Percentiles rank a stretch among this genome's conserved stretches.
These are phyloP conservation scores for Suaeda aralocaspica DNA, from an alignment of 148 eudicot species.

Conservation along the genomic window DNA sequence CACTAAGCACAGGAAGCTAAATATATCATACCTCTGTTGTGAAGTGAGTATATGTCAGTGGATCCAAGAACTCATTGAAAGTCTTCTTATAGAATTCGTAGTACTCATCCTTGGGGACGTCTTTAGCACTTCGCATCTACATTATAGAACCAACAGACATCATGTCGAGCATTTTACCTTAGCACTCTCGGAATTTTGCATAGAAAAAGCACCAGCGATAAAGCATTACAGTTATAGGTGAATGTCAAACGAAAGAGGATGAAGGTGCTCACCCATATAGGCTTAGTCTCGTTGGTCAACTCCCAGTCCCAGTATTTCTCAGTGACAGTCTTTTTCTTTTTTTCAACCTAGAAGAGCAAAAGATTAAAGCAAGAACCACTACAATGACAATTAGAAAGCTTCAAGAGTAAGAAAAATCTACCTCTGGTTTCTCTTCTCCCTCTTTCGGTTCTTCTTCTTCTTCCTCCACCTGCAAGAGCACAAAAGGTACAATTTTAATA, in stretches of 20 bases:
- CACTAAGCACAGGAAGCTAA: background rate
- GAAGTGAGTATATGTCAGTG: constrained; percentile 81
- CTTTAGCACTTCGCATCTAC: constrained; percentile 91
- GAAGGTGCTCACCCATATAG: constrained; percentile 76
- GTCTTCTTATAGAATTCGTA: constrained; percentile 89
- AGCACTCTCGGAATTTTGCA: constrained; percentile 2
- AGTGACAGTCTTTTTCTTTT: constrained; percentile 74
- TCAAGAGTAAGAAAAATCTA: constrained; percentile 21
- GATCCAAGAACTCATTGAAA: constrained; percentile 92
- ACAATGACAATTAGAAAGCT: background rate
- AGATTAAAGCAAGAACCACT: background rate
- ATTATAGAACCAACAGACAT: constrained; percentile 6
- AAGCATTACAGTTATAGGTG: background rate
- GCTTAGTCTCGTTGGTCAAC: constrained; percentile 88
- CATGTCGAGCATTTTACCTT: constrained; percentile 3
- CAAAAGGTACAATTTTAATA: too few relatives aligned
- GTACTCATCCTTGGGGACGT: constrained; percentile 82
- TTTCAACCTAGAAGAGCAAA: constrained; percentile 53
- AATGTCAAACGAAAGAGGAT: background rate
- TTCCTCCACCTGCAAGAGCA: constrained; percentile 71
- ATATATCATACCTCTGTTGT: constrained; percentile 71
- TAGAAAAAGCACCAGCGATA: background rate
- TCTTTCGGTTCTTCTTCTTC: constrained; percentile 91
- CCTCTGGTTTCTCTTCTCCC: constrained; percentile 80
- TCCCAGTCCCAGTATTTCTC: constrained; percentile 99